Conservation (phyloP, 768 basidiomycete species). For the Cytidiella melzeri region DNA sequence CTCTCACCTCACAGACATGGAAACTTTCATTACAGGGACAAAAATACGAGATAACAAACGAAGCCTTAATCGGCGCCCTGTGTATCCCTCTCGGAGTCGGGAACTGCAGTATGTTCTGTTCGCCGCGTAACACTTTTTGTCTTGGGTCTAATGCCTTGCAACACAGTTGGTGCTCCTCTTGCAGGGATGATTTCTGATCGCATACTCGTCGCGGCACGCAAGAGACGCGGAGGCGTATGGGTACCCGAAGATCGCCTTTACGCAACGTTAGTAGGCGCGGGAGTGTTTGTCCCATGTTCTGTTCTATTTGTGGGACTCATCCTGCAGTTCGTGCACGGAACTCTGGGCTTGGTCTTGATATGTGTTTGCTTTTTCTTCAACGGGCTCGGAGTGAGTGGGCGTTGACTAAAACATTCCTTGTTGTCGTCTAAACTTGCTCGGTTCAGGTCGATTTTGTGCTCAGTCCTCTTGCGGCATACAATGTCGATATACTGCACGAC, state of each 20-base stretch:
- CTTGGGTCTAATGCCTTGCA: background rate
- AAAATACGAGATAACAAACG: constrained; percentile 49
- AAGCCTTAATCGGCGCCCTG: constrained; percentile 51
- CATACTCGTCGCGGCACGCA: constrained; percentile 41
- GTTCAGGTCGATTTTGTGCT: constrained; percentile 50
- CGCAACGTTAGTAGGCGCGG: constrained; percentile 40
- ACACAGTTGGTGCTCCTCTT: constrained; percentile 51
- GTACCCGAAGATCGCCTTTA: constrained; percentile 66
- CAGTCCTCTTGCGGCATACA: constrained; percentile 49
- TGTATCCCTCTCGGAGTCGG: constrained; percentile 58
- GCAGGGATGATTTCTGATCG: constrained; percentile 55
- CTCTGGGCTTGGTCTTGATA: constrained; percentile 42
- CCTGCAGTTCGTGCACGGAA: constrained; percentile 45
- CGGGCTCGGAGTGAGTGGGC: constrained; percentile 49
- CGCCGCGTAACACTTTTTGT: background rate
- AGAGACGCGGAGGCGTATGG: constrained; percentile 48
- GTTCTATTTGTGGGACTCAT: constrained; percentile 42
- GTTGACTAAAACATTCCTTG: background rate
- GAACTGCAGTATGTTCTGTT: constrained; percentile 42
- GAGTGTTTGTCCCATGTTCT: constrained; percentile 47
- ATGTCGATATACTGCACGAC: constrained; percentile 52
- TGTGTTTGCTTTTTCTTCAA: constrained; percentile 56
- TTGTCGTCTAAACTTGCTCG: background rate
- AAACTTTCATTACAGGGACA: constrained; percentile 36
- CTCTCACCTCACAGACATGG: background rate